Evolutionary conservation across 768 basidiomycete genomes (phyloP).

Genomic region (Calocybe gangraenosa): DNA sequence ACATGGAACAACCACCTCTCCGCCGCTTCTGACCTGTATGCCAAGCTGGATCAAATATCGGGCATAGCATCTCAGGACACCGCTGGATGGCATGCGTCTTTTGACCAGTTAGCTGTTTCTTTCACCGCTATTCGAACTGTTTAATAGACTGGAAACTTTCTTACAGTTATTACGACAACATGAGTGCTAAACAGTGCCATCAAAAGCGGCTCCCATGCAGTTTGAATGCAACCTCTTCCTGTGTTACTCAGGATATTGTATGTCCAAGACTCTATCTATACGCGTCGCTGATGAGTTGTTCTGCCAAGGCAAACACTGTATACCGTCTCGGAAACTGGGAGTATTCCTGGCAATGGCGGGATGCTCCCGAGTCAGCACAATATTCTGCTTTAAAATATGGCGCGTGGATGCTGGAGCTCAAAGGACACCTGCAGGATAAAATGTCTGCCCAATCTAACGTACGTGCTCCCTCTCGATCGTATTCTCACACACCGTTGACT

Average conservation of each 20-base stretch:
- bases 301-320: constrained; percentile 41
- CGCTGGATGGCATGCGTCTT: constrained; percentile 45
- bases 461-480: not conserved
- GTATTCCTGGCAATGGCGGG: constrained; percentile 48
- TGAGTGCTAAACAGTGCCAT: constrained; percentile 49
- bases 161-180: constrained; percentile 46
- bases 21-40: constrained; percentile 33
- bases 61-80: constrained; percentile 35
- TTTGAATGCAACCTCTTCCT: constrained; percentile 36
- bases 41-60: constrained; percentile 37
- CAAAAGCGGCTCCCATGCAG: constrained; percentile 41
- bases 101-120: constrained; percentile 39
- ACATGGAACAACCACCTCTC: constrained; percentile 41
- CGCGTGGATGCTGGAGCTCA: constrained; percentile 42
- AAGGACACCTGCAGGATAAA: constrained; percentile 32
- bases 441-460: constrained; percentile 34
- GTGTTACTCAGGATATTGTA: constrained; percentile 40
- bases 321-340: constrained; percentile 60
- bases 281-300: not conserved
- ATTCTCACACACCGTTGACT: not conserved
- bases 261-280: too few species aligned
- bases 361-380: constrained; percentile 37
- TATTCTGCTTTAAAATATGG: constrained; percentile 43
- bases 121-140: not conserved
- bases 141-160: not conserved